Percentiles rank a stretch among this genome's conserved stretches.
Conservation (phyloP, 495 filamentous ascomycete genomes). For the Penicillium bovifimosum region DNA sequence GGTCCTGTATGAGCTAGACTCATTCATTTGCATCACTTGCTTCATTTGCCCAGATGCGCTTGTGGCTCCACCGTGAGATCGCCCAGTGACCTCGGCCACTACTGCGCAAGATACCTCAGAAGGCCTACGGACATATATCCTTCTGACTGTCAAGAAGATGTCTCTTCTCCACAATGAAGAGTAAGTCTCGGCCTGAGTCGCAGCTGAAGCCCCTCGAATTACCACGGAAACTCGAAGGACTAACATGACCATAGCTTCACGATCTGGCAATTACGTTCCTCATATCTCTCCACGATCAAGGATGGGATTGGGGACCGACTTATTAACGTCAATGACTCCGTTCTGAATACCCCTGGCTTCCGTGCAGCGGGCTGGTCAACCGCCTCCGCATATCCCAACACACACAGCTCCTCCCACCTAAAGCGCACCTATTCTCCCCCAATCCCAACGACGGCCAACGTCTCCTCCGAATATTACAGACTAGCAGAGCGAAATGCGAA, state of each 20-base stretch:
- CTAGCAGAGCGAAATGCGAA: constrained; percentile 32
- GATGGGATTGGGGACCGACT: constrained; percentile 95
- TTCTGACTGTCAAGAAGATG: constrained; percentile 47
- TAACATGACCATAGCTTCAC: constrained; percentile 60
- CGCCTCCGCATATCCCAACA: constrained; percentile 45
- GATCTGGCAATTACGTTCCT: constrained; percentile 85
- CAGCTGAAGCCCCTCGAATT: background rate
- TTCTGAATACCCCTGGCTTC: constrained; percentile 92
- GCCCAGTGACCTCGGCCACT: constrained; percentile 4
- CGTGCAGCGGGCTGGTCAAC: constrained; percentile 89
- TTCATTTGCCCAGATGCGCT: constrained; percentile 12
- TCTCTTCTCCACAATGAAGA: constrained; percentile 96
- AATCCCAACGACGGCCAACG: constrained; percentile 70
- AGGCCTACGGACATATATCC: background rate
- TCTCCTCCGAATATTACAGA: constrained; percentile 77
- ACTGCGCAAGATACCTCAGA: background rate
- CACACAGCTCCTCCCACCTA: constrained; percentile 51
- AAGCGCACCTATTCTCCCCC: constrained; percentile 94
- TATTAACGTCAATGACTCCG: constrained; percentile 83
- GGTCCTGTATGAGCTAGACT: constrained; percentile 29
- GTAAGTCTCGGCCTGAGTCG: constrained; percentile 46
- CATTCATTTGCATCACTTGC: constrained; percentile 8
- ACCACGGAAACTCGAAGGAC: constrained; percentile 3
- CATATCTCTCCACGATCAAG: constrained; percentile 83
- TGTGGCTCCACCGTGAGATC: background rate